These are phyloP conservation scores for Fusarium cicatricum DNA, from an alignment of 2,329 filamentous ascomycete genomes.

Conservation along the genomic window DNA sequence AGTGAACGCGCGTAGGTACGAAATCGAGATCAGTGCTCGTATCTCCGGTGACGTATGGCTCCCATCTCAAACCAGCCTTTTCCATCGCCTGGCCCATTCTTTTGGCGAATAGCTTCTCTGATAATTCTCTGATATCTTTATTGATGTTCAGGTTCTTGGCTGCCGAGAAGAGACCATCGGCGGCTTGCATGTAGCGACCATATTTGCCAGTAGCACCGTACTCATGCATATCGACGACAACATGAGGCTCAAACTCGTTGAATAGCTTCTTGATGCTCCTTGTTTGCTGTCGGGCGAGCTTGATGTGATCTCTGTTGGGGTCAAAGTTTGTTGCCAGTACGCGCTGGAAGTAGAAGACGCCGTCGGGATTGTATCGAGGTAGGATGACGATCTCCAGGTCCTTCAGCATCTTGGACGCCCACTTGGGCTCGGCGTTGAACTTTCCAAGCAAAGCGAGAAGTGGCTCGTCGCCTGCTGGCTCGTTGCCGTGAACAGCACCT, in stretches of 20 bases:
- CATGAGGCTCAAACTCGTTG: slow-evolving; percentile 41
- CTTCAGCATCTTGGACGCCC: slow-evolving; percentile 41
- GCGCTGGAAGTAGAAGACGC: slow-evolving; percentile 47
- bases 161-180: slow-evolving; percentile 45
- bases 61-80: slow-evolving; percentile 39
- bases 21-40: slow-evolving; percentile 25
- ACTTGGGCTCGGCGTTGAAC: slow-evolving; percentile 41
- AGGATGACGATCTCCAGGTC: slow-evolving; percentile 43
- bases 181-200: slow-evolving; percentile 37
- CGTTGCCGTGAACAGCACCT: slow-evolving; percentile 46
- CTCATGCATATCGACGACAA: slow-evolving; percentile 47
- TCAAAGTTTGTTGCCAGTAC: slow-evolving; percentile 42
- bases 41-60: slow-evolving; percentile 40
- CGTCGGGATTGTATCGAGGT: slow-evolving; percentile 47
- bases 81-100: slow-evolving; percentile 43
- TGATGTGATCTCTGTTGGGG: slow-evolving; percentile 47
- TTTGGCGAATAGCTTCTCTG: slow-evolving; percentile 42
- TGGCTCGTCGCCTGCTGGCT: slow-evolving; percentile 45
- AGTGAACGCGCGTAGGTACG: slow-evolving; percentile 11
- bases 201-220: slow-evolving; percentile 35
- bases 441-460: slow-evolving; percentile 44
- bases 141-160: slow-evolving; percentile 48
- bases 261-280: slow-evolving; percentile 43
- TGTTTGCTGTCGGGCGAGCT: slow-evolving; percentile 45
- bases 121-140: slow-evolving; percentile 40